Conservation (phyloP, 2,329 filamentous ascomycete species). For the Fusarium oligoseptatum region DNA sequence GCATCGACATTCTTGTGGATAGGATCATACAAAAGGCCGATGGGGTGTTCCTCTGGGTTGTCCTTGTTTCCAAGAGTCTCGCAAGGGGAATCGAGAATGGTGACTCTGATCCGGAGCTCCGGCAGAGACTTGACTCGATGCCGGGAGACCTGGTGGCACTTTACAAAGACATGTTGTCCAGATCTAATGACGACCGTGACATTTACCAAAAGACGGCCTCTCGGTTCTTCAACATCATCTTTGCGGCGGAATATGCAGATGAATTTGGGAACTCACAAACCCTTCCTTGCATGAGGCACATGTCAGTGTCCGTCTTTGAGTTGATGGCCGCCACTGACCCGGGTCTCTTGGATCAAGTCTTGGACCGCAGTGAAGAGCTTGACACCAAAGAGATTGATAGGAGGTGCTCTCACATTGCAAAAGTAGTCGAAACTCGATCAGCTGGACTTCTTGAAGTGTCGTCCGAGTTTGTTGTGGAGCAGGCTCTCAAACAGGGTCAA, state of each 20-base stretch:
- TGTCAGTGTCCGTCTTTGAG: not conserved
- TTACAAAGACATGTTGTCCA: not conserved
- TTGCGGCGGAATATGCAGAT: not conserved
- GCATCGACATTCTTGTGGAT: not conserved
- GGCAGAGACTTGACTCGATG: not conserved
- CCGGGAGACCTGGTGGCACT: not conserved
- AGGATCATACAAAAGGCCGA: not conserved
- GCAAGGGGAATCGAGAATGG: not conserved
- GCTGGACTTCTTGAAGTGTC: not conserved
- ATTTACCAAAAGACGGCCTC: not conserved
- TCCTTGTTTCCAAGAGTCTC: not conserved
- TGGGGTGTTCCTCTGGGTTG: not conserved
- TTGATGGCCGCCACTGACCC: not conserved
- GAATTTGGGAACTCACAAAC: not conserved
- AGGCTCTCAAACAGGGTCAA: not conserved
- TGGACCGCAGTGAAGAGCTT: not conserved
- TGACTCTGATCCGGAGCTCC: not conserved
- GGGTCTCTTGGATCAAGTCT: not conserved
- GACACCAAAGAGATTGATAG: not conserved
- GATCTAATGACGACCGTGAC: not conserved
- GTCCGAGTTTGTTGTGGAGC: not conserved
- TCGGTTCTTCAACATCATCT: not conserved
- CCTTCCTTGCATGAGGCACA: not conserved
- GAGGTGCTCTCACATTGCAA: not conserved
- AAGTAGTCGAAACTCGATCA: not conserved